These are phyloP conservation scores for Myriosclerotinia scirpicola DNA, from an alignment of 2,329 filamentous ascomycete species.

Conservation along the genomic window DNA sequence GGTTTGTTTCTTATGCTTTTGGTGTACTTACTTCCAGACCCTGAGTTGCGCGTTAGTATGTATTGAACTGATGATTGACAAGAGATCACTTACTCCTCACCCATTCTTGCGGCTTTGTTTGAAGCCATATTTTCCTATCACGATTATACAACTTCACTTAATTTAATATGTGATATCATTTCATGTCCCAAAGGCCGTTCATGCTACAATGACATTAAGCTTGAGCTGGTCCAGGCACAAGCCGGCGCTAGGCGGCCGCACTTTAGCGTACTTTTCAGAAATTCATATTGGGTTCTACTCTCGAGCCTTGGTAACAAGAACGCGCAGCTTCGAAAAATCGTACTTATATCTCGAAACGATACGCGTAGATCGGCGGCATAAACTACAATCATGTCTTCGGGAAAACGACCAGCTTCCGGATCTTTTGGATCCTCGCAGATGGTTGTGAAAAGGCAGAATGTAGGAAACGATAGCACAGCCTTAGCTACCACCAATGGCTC, in stretches of 20 bases:
- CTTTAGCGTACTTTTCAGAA: conserved; percentile 22
- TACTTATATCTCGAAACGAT: background rate
- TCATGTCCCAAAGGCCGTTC: background rate
- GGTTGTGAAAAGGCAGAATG: conserved; percentile 86
- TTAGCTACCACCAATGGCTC: conserved; percentile 58
- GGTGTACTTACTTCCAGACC: conserved; percentile 43
- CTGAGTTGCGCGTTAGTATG: conserved; percentile 36
- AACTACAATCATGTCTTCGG: conserved; percentile 67
- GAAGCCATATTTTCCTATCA: conserved; percentile 49
- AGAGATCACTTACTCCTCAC: conserved; percentile 65
- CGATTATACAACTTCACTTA: background rate
- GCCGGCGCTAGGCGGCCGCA: conserved; percentile 17
- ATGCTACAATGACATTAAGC: conserved; percentile 4
- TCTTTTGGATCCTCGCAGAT: conserved; percentile 78
- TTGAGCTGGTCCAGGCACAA: conserved; percentile 19
- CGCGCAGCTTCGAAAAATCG: conserved; percentile 13
- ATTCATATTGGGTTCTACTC: conserved; percentile 17
- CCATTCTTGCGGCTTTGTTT: conserved; percentile 66
- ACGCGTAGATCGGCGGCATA: background rate
- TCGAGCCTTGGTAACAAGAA: background rate
- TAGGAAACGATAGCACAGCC: conserved; percentile 50
- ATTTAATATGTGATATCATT: conserved; percentile 13
- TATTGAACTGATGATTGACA: conserved; percentile 3
- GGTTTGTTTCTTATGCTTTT: conserved; percentile 2
- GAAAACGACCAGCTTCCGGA: conserved; percentile 88